These are phyloP conservation scores for Misopates orontium DNA, from an alignment of 257 asterid species.

Conservation along the genomic window DNA sequence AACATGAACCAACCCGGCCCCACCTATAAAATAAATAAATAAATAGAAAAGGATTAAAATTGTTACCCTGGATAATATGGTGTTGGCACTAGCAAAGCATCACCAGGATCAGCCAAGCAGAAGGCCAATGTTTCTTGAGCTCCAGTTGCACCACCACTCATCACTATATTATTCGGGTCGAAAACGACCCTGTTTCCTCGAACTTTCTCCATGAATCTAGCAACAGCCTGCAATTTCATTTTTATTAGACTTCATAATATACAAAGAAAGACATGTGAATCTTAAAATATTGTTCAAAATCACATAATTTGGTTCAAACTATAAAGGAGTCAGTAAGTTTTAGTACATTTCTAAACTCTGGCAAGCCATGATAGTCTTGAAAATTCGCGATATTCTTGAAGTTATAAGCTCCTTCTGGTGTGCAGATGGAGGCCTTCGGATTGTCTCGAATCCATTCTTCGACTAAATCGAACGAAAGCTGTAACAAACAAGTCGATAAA, in stretches of 20 bases:
- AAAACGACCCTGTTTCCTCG: slow-evolving; percentile 66
- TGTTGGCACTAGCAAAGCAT: slow-evolving; percentile 76
- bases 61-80: slow-evolving; percentile 89
- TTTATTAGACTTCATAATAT: background rate
- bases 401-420: slow-evolving; percentile 45
- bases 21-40: background rate
- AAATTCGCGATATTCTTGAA: slow-evolving; percentile 63
- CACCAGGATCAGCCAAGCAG: slow-evolving; percentile 86
- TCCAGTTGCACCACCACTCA: slow-evolving; percentile 94
- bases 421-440: slow-evolving; percentile 68
- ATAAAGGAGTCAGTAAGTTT: background rate
- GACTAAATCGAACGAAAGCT: slow-evolving; percentile 65
- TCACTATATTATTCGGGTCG: slow-evolving; percentile 68
- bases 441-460: slow-evolving; percentile 57
- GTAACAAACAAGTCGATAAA: slow-evolving; percentile 4
- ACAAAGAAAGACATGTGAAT: background rate
- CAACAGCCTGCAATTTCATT: slow-evolving; percentile 58
- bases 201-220: slow-evolving; percentile 78
- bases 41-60: background rate
- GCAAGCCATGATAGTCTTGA: slow-evolving; percentile 80
- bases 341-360: slow-evolving; percentile 69
- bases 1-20: too few relatives aligned
- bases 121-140: slow-evolving; percentile 78
- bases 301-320: background rate
- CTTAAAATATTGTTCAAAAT: slow-evolving; percentile 4